Conservation (phyloP, 78 protist species). For the Dictyostelium intermedium region DNA sequence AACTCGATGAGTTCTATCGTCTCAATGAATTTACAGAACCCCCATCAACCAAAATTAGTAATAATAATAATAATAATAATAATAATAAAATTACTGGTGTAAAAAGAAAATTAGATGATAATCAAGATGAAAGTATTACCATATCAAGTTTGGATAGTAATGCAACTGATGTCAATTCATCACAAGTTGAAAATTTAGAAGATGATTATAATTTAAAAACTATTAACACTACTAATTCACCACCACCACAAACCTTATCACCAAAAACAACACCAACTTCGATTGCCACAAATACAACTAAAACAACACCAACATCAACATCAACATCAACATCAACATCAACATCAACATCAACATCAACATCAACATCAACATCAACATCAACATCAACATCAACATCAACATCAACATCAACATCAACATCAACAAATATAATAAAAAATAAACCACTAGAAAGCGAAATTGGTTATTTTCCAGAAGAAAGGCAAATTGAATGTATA, state of each 20-base stretch:
- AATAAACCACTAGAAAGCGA: background rate
- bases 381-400: background rate
- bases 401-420: background rate
- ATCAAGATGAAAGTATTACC: background rate
- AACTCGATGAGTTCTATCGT: background rate
- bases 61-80: too few species aligned
- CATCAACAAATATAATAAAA: background rate
- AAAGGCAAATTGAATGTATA: conserved; percentile 21
- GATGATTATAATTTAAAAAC: background rate
- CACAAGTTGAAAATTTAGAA: background rate
- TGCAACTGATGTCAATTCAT: background rate
- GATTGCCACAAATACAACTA: too few species aligned
- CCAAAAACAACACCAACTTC: too few species aligned
- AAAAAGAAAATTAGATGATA: background rate
- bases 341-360: background rate
- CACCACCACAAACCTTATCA: too few species aligned
- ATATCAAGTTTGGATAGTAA: background rate
- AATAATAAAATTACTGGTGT: background rate
- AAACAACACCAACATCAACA: background rate
- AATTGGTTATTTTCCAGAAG: background rate
- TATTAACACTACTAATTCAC: too few species aligned
- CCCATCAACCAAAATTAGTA: background rate
- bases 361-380: background rate
- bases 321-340: background rate
- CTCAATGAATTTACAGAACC: too few species aligned